Evolutionary conservation across 208 protist genomes (phyloP).

Genomic region (Porcisia deanei): DNA sequence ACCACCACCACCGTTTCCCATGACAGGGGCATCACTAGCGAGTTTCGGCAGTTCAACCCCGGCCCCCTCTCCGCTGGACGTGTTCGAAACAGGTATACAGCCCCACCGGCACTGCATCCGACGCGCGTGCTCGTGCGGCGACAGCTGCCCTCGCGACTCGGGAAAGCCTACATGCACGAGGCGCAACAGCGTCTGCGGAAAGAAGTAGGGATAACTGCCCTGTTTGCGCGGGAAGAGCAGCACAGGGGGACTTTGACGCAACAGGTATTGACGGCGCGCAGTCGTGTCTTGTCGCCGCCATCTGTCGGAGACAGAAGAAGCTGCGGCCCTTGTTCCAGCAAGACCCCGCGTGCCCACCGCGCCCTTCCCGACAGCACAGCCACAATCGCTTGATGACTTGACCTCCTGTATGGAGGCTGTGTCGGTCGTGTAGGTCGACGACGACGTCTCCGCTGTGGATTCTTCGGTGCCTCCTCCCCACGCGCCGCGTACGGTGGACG

Average conservation of each 20-base stretch:
- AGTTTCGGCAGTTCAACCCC: no score
- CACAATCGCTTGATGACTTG: no score
- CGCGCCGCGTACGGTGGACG: no score
- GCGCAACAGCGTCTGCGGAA: slow-evolving; percentile 41
- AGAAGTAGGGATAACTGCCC: slow-evolving; percentile 44
- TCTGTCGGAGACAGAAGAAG: slow-evolving; percentile 6
- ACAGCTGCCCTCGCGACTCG: slow-evolving; percentile 15
- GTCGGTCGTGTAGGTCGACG: no score
- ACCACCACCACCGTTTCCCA: background rate
- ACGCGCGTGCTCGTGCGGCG: slow-evolving; percentile 11
- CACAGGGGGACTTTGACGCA: slow-evolving; percentile 36
- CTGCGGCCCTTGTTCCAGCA: background rate
- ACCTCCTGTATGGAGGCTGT: no score
- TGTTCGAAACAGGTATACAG: background rate
- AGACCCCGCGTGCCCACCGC: background rate
- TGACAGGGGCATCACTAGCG: background rate
- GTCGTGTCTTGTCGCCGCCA: slow-evolving; percentile 9
- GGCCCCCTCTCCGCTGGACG: no score
- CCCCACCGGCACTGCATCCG: slow-evolving; percentile 23
- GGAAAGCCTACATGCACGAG: slow-evolving; percentile 20
- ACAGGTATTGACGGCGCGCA: slow-evolving; percentile 29
- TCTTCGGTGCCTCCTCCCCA: no score
- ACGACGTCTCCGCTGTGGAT: no score
- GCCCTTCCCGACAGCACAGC: slow-evolving; percentile 1
- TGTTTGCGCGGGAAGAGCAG: slow-evolving; percentile 49